phyloP scores from a whole-genome alignment of 1,284 basidiomycete species.

The Coriolopsis trogii region DNA sequence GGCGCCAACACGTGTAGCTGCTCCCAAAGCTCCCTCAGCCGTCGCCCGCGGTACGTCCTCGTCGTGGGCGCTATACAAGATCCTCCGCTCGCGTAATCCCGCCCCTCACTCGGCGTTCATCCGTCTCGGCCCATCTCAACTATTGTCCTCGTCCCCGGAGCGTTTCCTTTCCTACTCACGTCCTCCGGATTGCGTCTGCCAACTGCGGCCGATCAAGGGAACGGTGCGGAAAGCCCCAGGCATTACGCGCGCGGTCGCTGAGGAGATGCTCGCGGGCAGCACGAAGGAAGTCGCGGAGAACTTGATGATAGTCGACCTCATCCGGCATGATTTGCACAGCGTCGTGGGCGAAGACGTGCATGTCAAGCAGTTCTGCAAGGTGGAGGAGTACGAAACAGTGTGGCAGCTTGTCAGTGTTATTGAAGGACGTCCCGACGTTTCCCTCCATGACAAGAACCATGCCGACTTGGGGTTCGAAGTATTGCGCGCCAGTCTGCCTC shows the following conservation, averaged over 20 bases:
- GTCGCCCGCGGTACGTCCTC: slow-evolving; percentile 44
- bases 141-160: slow-evolving; percentile 88
- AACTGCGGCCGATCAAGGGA: slow-evolving; percentile 96
- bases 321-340: slow-evolving; percentile 88
- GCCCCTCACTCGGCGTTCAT: slow-evolving; percentile 92
- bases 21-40: slow-evolving; percentile 37
- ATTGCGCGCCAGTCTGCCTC: slow-evolving; percentile 81
- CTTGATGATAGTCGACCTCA: slow-evolving; percentile 98
- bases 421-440: slow-evolving; percentile 53
- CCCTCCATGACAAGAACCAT: slow-evolving; percentile 36
- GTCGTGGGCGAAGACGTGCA: slow-evolving; percentile 77
- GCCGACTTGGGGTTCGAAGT: slow-evolving; percentile 76
- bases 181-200: slow-evolving; percentile 63
- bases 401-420: slow-evolving; percentile 98
- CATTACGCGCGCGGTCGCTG: slow-evolving; percentile 65
- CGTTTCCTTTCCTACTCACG: slow-evolving; percentile 88
- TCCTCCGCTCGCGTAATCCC: slow-evolving; percentile 79
- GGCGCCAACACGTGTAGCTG: slow-evolving; percentile 64
- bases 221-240: slow-evolving; percentile 74
- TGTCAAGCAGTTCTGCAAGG: slow-evolving; percentile 85
- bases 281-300: slow-evolving; percentile 96
- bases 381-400: slow-evolving; percentile 94
- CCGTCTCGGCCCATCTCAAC: slow-evolving; percentile 66
- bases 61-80: slow-evolving; percentile 76
- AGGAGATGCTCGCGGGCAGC: slow-evolving; percentile 70